Conservation (phyloP, 2,329 filamentous ascomycete species). For the Magnaporthales sp. region DNA sequence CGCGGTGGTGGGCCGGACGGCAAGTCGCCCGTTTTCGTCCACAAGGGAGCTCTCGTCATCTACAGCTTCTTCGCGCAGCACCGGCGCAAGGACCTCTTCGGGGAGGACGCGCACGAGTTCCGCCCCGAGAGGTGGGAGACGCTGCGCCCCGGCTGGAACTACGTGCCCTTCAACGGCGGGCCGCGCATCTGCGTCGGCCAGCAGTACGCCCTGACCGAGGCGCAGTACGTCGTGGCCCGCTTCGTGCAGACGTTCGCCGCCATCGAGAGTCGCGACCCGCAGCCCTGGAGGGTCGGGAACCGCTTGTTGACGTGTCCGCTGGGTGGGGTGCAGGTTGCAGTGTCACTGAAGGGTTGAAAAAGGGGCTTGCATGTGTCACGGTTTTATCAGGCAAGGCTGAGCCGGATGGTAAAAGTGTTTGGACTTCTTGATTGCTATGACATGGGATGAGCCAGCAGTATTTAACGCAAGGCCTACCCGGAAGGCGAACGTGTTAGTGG, state of each 20-base stretch:
- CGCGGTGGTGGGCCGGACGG: conserved; percentile 35
- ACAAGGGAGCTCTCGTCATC: conserved; percentile 28
- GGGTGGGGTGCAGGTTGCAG: too few relatives aligned
- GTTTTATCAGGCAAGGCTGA: too few relatives aligned
- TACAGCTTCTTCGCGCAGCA: conserved; percentile 27
- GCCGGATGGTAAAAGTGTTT: too few relatives aligned
- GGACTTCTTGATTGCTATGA: too few relatives aligned
- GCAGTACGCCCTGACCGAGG: conserved; percentile 32
- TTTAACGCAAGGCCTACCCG: too few relatives aligned
- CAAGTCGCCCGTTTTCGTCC: conserved; percentile 32
- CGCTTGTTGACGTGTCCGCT: neutral
- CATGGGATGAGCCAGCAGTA: too few relatives aligned
- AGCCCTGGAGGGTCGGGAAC: conserved; percentile 2
- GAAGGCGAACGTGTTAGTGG: too few relatives aligned
- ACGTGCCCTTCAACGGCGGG: conserved; percentile 36
- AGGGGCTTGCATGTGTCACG: too few relatives aligned
- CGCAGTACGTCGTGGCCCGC: conserved; percentile 26
- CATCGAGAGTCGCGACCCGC: conserved; percentile 17
- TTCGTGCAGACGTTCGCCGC: conserved; percentile 22
- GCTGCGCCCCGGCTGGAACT: conserved; percentile 20
- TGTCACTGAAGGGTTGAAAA: too few relatives aligned
- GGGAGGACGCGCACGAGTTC: conserved; percentile 8
- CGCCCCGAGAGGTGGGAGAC: conserved; percentile 8
- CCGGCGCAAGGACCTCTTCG: conserved; percentile 9
- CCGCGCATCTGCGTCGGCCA: conserved; percentile 42